Conservation (phyloP, 2,329 filamentous ascomycete genomes). For the Pseudocercospora pini-densiflorae region DNA sequence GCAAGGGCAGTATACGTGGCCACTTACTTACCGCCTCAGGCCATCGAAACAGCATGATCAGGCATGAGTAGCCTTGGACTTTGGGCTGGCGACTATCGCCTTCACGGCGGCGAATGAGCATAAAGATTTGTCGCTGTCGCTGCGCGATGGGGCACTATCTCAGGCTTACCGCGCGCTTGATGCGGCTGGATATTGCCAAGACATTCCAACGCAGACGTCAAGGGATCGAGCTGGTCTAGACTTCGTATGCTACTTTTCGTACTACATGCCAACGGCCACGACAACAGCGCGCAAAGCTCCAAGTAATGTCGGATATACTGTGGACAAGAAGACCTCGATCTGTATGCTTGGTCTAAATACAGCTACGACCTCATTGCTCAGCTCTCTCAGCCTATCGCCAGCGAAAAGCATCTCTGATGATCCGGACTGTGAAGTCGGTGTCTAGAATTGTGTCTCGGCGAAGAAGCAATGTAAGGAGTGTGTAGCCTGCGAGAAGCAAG, state of each 20-base stretch:
- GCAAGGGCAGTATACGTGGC: background rate
- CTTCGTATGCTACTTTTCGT: background rate
- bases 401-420: background rate
- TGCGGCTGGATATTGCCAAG: conserved; percentile 2
- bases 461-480: background rate
- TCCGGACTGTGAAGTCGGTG: background rate
- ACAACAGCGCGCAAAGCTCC: background rate
- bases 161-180: conserved; percentile 5
- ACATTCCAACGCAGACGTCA: conserved; percentile 3
- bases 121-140: background rate
- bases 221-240: background rate
- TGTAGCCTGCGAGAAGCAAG: background rate
- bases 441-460: background rate
- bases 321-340: background rate
- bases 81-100: background rate
- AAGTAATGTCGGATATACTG: background rate
- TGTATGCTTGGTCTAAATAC: background rate
- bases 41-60: background rate
- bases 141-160: background rate
- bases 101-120: background rate
- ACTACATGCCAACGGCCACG: background rate
- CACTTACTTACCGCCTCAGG: conserved; percentile 2
- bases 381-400: background rate
- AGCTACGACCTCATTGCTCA: background rate
- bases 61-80: background rate